Evolutionary conservation across 352 stramenopile species (phyloP).

Genomic region (Globisporangium polare): DNA sequence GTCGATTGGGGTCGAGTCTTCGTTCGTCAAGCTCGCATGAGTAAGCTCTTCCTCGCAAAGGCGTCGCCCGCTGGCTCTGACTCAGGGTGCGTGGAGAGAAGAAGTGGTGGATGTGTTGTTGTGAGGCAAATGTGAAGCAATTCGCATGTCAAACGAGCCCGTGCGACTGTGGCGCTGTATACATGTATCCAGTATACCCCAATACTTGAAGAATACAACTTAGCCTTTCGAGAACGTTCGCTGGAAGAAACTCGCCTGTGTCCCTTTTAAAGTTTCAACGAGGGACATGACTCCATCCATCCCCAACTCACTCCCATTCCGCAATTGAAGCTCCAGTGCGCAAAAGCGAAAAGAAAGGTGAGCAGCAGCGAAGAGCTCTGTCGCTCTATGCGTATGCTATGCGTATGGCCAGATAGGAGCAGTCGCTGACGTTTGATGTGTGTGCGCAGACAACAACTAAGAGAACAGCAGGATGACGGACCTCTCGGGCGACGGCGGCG

Average conservation of each 20-base stretch:
- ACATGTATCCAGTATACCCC: too few relatives aligned
- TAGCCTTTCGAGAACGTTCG: neutral
- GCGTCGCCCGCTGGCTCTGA: too few relatives aligned
- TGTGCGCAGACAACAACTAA: neutral
- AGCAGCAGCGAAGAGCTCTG: neutral
- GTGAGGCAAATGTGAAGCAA: too few relatives aligned
- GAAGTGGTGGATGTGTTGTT: too few relatives aligned
- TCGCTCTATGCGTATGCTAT: neutral
- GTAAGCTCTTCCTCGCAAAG: too few relatives aligned
- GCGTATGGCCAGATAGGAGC: too few relatives aligned
- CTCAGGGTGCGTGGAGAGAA: too few relatives aligned
- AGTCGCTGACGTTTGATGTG: neutral
- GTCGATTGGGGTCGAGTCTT: too few relatives aligned
- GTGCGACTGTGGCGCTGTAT: too few relatives aligned
- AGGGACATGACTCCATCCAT: neutral
- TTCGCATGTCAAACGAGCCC: too few relatives aligned
- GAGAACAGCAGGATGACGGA: constrained; percentile 42
- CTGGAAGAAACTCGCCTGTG: neutral
- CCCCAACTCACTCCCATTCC: constrained; percentile 2
- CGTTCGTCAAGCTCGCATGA: too few relatives aligned
- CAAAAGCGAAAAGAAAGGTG: neutral
- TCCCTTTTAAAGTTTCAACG: neutral
- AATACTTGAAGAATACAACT: neutral
- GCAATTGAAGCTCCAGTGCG: constrained; percentile 6
- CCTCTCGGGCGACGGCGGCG: constrained; percentile 85